A percentile compares a stretch with the other conserved stretches of the same genome.
These are phyloP conservation scores for Aspergillus puulaauensis DNA, from an alignment of 2,329 filamentous ascomycete species.

Conservation along the genomic window DNA sequence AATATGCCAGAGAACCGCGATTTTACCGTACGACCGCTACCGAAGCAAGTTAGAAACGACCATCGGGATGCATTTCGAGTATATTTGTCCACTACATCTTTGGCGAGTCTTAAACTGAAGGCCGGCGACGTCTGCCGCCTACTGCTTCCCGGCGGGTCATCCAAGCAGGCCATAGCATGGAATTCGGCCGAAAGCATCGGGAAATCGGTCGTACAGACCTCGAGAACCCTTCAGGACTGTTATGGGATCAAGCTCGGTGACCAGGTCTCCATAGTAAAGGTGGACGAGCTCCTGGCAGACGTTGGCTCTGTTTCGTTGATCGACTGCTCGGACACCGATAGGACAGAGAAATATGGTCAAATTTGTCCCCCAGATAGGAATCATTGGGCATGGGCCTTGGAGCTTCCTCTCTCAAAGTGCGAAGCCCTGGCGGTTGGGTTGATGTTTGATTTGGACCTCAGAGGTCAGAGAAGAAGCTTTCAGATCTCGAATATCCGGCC, in stretches of 20 bases:
- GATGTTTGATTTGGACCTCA: conserved; percentile 63
- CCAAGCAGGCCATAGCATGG: conserved; percentile 65
- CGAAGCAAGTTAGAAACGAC: conserved; percentile 47
- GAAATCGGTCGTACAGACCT: conserved; percentile 68
- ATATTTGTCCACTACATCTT: conserved; percentile 55
- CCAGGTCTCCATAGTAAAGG: conserved; percentile 60
- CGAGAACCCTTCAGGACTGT: conserved; percentile 69
- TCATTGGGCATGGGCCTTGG: conserved; percentile 52
- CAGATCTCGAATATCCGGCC: conserved; percentile 57
- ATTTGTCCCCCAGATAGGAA: conserved; percentile 36
- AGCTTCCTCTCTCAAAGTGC: conserved; percentile 50
- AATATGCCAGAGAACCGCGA: conserved; percentile 39
- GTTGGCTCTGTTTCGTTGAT: conserved; percentile 61
- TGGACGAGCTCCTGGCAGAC: conserved; percentile 52
- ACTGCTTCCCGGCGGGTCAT: conserved; percentile 34
- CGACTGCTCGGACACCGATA: conserved; percentile 53
- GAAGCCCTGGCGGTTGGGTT: conserved; percentile 71
- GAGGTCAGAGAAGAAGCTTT: conserved; percentile 62
- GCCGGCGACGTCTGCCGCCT: conserved; percentile 58
- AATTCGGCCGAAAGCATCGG: conserved; percentile 61
- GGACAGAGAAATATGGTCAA: conserved; percentile 34
- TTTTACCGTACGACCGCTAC: conserved; percentile 57
- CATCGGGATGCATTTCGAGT: conserved; percentile 61
- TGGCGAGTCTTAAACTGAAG: conserved; percentile 55
- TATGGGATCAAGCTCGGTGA: conserved; percentile 73